A percentile compares a stretch with the other conserved stretches of the same genome.
phyloP scores from a whole-genome alignment of 495 filamentous ascomycete genomes.

The Terfezia claveryi region DNA sequence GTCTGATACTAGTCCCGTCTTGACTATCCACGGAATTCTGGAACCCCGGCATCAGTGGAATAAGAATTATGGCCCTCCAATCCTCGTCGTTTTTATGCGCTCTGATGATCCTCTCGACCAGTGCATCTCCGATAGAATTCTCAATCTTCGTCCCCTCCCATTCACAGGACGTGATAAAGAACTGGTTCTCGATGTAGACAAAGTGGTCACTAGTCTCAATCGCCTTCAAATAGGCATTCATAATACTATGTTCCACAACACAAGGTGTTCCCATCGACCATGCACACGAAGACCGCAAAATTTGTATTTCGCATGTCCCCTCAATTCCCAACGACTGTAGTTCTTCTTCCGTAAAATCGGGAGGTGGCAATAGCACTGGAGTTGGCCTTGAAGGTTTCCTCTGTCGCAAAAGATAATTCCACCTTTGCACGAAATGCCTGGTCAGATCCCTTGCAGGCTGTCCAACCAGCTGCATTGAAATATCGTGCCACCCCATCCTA shows the following conservation, averaged over 20 bases:
- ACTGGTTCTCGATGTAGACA: slow-evolving; percentile 98
- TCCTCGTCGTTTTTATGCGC: slow-evolving; percentile 67
- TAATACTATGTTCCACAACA: slow-evolving; percentile 73
- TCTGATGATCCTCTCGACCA: slow-evolving; percentile 75
- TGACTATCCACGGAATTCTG: slow-evolving; percentile 89
- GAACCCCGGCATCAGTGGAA: slow-evolving; percentile 93
- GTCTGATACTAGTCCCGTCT: slow-evolving; percentile 76
- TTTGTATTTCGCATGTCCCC: slow-evolving; percentile 90
- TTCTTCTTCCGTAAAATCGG: slow-evolving; percentile 69
- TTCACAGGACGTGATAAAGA: slow-evolving; percentile 87
- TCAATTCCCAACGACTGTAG: slow-evolving; percentile 68
- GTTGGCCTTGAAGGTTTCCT: slow-evolving; percentile 86
- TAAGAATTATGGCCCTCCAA: slow-evolving; percentile 85
- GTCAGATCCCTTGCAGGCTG: slow-evolving; percentile 89
- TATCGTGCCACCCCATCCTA: slow-evolving; percentile 98
- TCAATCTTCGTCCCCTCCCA: slow-evolving; percentile 70
- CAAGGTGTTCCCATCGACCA: slow-evolving; percentile 85
- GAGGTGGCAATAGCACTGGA: slow-evolving; percentile 77
- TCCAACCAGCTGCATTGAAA: slow-evolving; percentile 94
- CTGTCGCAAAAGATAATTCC: slow-evolving; percentile 92
- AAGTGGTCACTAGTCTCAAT: slow-evolving; percentile 93
- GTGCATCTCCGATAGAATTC: slow-evolving; percentile 83
- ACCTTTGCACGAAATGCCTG: slow-evolving; percentile 93
- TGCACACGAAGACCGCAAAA: slow-evolving; percentile 65
- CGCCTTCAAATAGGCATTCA: slow-evolving; percentile 83